Percentiles rank a stretch among this genome's conserved stretches.
phyloP scores from a whole-genome alignment of 257 asterid genomes.

The Buddleja alternifolia region DNA sequence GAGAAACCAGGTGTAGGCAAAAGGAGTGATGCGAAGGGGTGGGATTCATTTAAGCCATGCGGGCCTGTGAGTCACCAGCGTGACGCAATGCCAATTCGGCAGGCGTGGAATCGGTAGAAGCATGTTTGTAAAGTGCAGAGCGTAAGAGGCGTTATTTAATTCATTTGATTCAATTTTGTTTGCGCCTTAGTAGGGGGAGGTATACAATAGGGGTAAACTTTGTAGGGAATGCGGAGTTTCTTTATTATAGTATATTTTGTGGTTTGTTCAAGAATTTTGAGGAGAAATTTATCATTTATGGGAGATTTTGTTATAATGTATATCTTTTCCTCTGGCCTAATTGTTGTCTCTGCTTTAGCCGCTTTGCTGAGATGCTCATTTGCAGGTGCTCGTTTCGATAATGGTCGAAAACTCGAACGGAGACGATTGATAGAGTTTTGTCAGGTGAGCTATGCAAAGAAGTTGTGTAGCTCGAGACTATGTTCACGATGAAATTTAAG shows the following conservation, averaged over 20 bases:
- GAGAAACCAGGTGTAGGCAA: conserved; percentile 11
- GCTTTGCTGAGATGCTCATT: background rate
- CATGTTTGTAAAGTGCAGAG: conserved; percentile 20
- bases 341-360: background rate
- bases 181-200: background rate
- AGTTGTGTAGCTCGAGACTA: background rate
- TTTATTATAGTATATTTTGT: background rate
- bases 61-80: conserved; percentile 32
- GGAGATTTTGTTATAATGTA: conserved; percentile 26
- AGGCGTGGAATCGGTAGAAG: conserved; percentile 38
- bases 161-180: conserved; percentile 21
- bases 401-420: background rate
- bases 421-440: background rate
- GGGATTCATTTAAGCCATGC: conserved; percentile 31
- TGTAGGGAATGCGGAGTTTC: conserved; percentile 26
- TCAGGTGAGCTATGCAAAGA: background rate
- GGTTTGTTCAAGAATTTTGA: conserved; percentile 39
- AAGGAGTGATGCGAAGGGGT: conserved; percentile 22
- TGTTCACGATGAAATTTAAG: background rate
- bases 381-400: background rate
- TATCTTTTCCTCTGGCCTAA: background rate
- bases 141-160: background rate
- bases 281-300: conserved; percentile 26
- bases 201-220: background rate
- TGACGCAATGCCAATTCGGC: conserved; percentile 39